Evolutionary conservation across 495 filamentous ascomycete genomes (phyloP).

Genomic region (Podospora tetraspora): DNA sequence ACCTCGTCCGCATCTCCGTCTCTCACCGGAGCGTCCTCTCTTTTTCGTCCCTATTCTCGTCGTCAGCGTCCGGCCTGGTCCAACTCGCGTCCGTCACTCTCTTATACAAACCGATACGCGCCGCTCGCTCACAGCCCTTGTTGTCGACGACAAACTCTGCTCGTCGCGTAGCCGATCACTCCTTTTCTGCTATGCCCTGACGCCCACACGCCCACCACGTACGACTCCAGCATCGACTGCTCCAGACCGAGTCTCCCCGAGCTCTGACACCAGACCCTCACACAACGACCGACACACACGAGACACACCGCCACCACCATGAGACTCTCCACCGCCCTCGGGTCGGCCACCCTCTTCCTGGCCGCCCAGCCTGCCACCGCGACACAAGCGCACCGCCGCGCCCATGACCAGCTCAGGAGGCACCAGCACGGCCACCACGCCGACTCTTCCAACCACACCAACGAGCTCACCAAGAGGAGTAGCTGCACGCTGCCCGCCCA

Average conservation of each 20-base stretch:
- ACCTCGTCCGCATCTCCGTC: constrained; percentile 10
- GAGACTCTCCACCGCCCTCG: constrained; percentile 46
- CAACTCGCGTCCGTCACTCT: background rate
- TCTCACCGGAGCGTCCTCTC: constrained; percentile 19
- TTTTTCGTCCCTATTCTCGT: constrained; percentile 17
- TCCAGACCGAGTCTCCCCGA: background rate
- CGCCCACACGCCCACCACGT: background rate
- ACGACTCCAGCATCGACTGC: constrained; percentile 6
- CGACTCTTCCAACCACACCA: constrained; percentile 15
- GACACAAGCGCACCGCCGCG: constrained; percentile 30
- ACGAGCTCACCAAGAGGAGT: constrained; percentile 36
- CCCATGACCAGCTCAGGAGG: constrained; percentile 31
- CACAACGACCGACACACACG: background rate
- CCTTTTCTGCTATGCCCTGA: background rate
- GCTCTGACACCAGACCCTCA: constrained; percentile 4
- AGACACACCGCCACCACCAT: constrained; percentile 29
- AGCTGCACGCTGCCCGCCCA: constrained; percentile 62
- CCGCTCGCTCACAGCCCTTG: background rate
- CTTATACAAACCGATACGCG: background rate
- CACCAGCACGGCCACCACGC: constrained; percentile 31
- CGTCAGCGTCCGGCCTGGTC: background rate
- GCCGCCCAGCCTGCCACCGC: constrained; percentile 30
- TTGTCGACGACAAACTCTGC: constrained; percentile 1
- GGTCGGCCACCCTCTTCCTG: constrained; percentile 44
- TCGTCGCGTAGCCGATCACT: background rate